Evolutionary conservation across 306 rosid genomes (phyloP), one percentile per base, ranked within the genome.

Genomic region (Leucaena leucocephala): DNA sequence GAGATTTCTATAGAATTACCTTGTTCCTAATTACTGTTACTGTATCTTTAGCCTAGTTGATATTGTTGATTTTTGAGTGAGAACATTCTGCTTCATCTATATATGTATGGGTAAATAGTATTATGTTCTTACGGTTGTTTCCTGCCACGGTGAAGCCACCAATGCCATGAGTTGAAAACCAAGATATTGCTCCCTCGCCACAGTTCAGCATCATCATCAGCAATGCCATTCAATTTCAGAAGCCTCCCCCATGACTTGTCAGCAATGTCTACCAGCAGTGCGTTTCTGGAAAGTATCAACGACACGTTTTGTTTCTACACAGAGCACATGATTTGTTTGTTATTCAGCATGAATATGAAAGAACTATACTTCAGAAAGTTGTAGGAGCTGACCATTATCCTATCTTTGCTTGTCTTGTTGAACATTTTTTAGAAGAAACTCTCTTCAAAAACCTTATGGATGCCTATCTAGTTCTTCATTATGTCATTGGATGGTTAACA

Each of bases 131-230:
- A 80, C 80, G 76, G 76, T 72, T 80, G 76, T 76, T 71, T n/a
- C 22, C 72, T 57, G 67, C 80, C 80, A 2, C 40, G 17, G 43
- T 76, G 86, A 12, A 61, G 64, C 88, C 86, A 79, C 86, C 84
- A 82, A 34, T 82, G 80, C 88, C 86, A 85, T 38, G 82, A 48
- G 67, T 82, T 79, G 86, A 82, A 85, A 16, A 85, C 67, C 81
- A 85, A 46, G n/a, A 85, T 59, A 54, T 85, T 58, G 16, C 10
- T 36, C 10, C 43, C 64, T 22, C 16, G 42, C 85, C 88, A 85
- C 9, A 36, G 49, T 19, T 62, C 11, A 57, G 43, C 78, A 75
- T 71, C 57, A 1, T 21, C 2, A 0, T 55, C 69, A 27, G 21
- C 50, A 75, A 85, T 79, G 46, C 76, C 33, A 54, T 78, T 38